Evolutionary conservation across 2,329 filamentous ascomycete genomes (phyloP).

Genomic region (Thermothelomyces thermophilus): DNA sequence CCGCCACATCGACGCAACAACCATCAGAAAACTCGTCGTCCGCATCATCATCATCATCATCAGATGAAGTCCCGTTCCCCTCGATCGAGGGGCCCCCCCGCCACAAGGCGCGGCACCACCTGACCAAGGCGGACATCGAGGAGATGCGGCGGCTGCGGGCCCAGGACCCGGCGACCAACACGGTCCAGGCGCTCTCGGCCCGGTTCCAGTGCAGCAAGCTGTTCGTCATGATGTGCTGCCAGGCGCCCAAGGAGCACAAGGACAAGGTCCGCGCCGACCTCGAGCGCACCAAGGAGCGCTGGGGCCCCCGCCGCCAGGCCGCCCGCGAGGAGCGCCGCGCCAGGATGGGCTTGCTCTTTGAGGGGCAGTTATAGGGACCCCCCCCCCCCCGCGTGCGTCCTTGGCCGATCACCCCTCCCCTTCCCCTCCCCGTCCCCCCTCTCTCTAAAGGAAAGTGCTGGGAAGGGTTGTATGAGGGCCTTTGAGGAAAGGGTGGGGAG

Average conservation of each 20-base stretch:
- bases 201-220: slow-evolving; percentile 50
- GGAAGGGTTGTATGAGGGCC: no score
- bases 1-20: neutral
- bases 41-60: slow-evolving; percentile 2
- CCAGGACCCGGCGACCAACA: slow-evolving; percentile 50
- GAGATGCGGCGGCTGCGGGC: slow-evolving; percentile 53
- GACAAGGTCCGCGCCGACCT: slow-evolving; percentile 23
- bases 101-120: slow-evolving; percentile 38
- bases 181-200: slow-evolving; percentile 44
- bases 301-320: slow-evolving; percentile 49
- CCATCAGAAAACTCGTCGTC: no score
- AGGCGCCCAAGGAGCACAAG: slow-evolving; percentile 43
- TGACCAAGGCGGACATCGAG: slow-evolving; percentile 48
- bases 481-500: no score
- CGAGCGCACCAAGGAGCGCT: slow-evolving; percentile 37
- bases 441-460: no score
- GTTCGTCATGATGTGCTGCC: slow-evolving; percentile 54
- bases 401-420: neutral
- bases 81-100: slow-evolving; percentile 12
- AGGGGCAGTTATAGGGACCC: slow-evolving; percentile 41
- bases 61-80: slow-evolving; percentile 16
- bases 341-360: slow-evolving; percentile 46
- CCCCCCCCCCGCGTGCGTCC: neutral
- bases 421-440: no score
- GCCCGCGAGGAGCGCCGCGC: slow-evolving; percentile 50